Percentiles rank a stretch among this genome's conserved stretches.
Evolutionary conservation across 2,329 filamentous ascomycete species (phyloP).

Genomic region (Aspergillus sergii): DNA sequence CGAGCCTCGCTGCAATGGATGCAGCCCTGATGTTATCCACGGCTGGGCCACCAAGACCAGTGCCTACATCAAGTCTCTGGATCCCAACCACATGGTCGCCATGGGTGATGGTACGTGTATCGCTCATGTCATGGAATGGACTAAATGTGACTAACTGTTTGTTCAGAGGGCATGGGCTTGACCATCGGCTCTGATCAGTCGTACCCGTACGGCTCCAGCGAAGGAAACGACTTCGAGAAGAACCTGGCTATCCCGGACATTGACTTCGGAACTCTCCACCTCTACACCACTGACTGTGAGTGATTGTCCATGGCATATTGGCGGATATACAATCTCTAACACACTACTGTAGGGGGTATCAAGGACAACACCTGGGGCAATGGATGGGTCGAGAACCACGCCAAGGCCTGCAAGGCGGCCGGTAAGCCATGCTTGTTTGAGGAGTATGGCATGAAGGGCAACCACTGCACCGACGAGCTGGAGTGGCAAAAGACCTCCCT

Average conservation of each 20-base stretch:
- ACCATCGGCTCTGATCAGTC: conserved; percentile 15
- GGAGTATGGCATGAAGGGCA: neutral
- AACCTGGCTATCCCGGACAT: conserved; percentile 14
- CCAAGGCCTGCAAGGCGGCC: neutral
- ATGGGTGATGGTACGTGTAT: conserved; percentile 15
- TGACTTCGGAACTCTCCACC: conserved; percentile 18
- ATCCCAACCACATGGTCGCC: conserved; percentile 18
- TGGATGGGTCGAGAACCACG: neutral
- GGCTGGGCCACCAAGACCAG: conserved; percentile 20
- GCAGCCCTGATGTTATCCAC: conserved; percentile 13
- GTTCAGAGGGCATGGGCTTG: conserved; percentile 7
- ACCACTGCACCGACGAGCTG: neutral
- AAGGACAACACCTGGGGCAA: neutral
- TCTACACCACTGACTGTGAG: neutral
- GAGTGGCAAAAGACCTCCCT: conserved; percentile 1
- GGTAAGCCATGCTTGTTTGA: neutral
- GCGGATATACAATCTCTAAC: neutral
- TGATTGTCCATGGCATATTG: neutral
- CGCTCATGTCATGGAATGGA: fast-evolving
- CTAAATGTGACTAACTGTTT: neutral
- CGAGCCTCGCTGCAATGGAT: conserved; percentile 19
- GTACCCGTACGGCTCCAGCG: conserved; percentile 17
- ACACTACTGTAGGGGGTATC: neutral
- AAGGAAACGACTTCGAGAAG: conserved; percentile 16
- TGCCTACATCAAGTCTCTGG: conserved; percentile 18